phyloP scores from a whole-genome alignment of 2,329 filamentous ascomycete genomes.

The Pestalotiopsis sp. region DNA sequence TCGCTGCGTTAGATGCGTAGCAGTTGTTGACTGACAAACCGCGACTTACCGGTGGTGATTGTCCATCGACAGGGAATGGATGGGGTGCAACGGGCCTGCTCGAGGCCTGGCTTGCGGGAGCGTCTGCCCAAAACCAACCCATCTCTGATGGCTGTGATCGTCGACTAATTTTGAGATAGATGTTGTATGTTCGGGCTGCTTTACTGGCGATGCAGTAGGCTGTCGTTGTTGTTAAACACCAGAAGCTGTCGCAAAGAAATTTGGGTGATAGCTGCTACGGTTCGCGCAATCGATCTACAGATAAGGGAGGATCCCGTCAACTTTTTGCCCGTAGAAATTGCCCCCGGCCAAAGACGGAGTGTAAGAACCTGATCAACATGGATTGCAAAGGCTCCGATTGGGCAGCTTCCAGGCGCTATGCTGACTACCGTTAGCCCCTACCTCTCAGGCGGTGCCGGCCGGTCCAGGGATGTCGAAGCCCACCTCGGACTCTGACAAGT shows the following conservation, averaged over 20 bases:
- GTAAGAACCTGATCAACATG: background rate
- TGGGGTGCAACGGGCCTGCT: constrained; percentile 28
- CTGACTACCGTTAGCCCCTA: background rate
- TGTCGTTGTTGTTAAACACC: background rate
- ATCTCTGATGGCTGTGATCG: constrained; percentile 35
- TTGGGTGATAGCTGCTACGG: background rate
- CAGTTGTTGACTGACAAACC: background rate
- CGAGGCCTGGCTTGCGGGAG: constrained; percentile 32
- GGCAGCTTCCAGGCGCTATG: background rate
- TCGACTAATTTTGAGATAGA: background rate
- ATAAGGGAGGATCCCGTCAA: constrained; percentile 10
- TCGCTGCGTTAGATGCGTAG: constrained; percentile 22
- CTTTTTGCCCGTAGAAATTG: constrained; percentile 12
- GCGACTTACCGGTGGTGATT: constrained; percentile 42
- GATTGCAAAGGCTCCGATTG: constrained; percentile 1
- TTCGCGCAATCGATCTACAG: constrained; percentile 6
- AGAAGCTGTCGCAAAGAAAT: background rate
- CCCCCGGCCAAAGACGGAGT: constrained; percentile 4
- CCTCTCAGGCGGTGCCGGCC: background rate
- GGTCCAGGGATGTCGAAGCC: background rate
- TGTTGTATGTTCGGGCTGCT: background rate
- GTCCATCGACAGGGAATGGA: constrained; percentile 25
- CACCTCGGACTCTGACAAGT: background rate
- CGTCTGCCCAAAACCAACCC: constrained; percentile 68
- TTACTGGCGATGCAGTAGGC: background rate